These are phyloP conservation scores for Ophiocordyceps polyrhachis-furcata DNA, from an alignment of 2,329 filamentous ascomycete genomes.

Conservation along the genomic window DNA sequence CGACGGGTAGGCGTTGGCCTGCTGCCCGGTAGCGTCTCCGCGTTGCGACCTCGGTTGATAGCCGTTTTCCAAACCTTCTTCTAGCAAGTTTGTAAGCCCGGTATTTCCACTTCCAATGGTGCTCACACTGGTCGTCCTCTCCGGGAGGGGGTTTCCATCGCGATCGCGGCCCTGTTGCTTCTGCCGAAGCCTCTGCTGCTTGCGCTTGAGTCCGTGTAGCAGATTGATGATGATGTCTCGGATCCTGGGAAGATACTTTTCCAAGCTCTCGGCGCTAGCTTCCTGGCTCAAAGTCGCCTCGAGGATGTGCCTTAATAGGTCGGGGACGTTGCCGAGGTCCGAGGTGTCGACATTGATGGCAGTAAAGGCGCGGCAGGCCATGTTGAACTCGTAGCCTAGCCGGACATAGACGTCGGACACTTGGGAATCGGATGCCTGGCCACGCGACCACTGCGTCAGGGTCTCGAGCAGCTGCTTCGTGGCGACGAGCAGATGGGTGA, in stretches of 20 bases:
- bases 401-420: constrained; percentile 97
- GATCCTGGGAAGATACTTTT: constrained; percentile 84
- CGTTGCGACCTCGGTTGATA: constrained; percentile 23
- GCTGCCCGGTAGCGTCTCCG: constrained; percentile 8
- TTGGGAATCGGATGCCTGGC: constrained; percentile 77
- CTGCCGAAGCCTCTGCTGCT: constrained; percentile 71
- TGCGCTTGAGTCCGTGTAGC: constrained; percentile 87
- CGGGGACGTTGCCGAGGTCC: constrained; percentile 88
- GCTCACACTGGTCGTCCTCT: constrained; percentile 38
- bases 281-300: constrained; percentile 95
- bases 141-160: constrained; percentile 23
- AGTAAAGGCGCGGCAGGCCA: constrained; percentile 90
- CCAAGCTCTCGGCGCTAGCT: constrained; percentile 80
- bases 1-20: constrained; percentile 18
- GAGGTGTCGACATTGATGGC: constrained; percentile 91
- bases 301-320: constrained; percentile 72
- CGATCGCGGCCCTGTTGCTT: constrained; percentile 38
- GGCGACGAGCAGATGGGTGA: constrained; percentile 90
- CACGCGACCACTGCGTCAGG: constrained; percentile 90
- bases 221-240: constrained; percentile 98
- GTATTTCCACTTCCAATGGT: constrained; percentile 38
- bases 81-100: constrained; percentile 35
- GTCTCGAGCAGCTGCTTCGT: constrained; percentile 97
- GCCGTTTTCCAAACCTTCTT: constrained; percentile 38
- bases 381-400: constrained; percentile 96